phyloP scores from a whole-genome alignment of 129 eudicot species.

The Pseudognaphalium luteoalbum region DNA sequence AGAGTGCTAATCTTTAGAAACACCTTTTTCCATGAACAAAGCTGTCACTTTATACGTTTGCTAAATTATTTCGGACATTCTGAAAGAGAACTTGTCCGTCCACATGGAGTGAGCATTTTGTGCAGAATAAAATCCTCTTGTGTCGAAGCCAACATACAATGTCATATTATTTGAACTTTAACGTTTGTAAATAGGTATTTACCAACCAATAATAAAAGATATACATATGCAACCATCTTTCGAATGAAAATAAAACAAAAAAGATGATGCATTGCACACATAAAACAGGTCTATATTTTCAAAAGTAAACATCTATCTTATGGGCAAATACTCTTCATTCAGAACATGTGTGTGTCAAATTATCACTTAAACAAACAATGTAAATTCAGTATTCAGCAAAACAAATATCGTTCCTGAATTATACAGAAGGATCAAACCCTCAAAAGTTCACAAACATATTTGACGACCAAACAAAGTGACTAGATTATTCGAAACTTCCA shows the following conservation, averaged over 20 bases:
- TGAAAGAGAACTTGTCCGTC: background rate
- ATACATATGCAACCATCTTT: background rate
- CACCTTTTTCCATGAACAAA: background rate
- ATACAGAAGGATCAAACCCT: background rate
- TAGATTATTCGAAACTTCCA: slow-evolving; percentile 22
- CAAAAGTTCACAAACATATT: slow-evolving; percentile 22
- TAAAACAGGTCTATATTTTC: background rate
- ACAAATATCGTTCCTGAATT: slow-evolving; percentile 5
- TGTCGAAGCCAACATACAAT: background rate
- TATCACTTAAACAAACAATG: background rate
- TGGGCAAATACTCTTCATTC: background rate
- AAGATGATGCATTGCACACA: background rate
- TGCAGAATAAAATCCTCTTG: background rate
- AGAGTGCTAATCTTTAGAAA: background rate
- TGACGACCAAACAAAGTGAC: background rate
- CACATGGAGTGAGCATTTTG: background rate
- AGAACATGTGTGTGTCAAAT: background rate
- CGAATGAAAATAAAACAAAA: background rate
- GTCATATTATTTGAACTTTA: background rate
- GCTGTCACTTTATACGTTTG: background rate
- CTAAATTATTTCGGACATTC: background rate
- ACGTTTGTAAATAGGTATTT: background rate
- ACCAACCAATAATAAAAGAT: background rate
- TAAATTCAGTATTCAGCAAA: background rate
- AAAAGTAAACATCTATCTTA: too few relatives aligned